Percentiles rank a stretch among this genome's conserved stretches.
phyloP scores from a whole-genome alignment of 768 basidiomycete genomes.

The Termitomyces sp. region DNA sequence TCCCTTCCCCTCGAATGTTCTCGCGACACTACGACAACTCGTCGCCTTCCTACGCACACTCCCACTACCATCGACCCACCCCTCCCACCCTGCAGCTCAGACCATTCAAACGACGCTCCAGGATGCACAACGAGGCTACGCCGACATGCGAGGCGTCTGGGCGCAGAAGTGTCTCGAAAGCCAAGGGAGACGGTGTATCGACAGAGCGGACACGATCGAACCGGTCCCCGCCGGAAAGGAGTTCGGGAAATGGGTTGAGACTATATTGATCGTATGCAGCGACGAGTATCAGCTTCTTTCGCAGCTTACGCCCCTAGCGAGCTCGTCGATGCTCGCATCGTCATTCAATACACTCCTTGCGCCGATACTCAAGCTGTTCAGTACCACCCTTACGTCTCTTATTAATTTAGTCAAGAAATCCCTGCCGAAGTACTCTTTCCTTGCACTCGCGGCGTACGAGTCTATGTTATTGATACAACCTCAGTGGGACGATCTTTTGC shows the following conservation, averaged over 20 bases:
- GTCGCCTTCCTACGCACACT: conserved; percentile 68
- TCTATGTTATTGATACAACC: conserved; percentile 52
- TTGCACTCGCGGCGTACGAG: conserved; percentile 71
- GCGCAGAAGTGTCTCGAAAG: conserved; percentile 69
- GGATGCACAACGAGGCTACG: conserved; percentile 80
- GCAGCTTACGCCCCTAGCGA: conserved; percentile 61
- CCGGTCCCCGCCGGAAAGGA: conserved; percentile 65
- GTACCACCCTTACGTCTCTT: conserved; percentile 59
- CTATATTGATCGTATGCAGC: conserved; percentile 63
- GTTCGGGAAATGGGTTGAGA: conserved; percentile 67
- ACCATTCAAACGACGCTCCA: conserved; percentile 61
- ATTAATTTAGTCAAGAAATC: conserved; percentile 68
- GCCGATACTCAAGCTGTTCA: conserved; percentile 66
- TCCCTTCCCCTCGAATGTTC: conserved; percentile 52
- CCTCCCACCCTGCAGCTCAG: conserved; percentile 74
- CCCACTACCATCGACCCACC: conserved; percentile 76
- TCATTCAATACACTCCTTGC: conserved; percentile 60
- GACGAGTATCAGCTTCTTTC: conserved; percentile 65
- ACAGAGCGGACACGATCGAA: conserved; percentile 67
- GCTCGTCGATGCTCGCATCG: conserved; percentile 44
- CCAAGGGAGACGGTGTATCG: conserved; percentile 65
- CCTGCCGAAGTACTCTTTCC: conserved; percentile 74
- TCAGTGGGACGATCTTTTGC: conserved; percentile 66
- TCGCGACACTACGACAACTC: conserved; percentile 56
- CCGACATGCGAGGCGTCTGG: conserved; percentile 85